These are phyloP conservation scores for Quercus rubra DNA, from an alignment of 306 rosid species.

Conservation along the genomic window DNA sequence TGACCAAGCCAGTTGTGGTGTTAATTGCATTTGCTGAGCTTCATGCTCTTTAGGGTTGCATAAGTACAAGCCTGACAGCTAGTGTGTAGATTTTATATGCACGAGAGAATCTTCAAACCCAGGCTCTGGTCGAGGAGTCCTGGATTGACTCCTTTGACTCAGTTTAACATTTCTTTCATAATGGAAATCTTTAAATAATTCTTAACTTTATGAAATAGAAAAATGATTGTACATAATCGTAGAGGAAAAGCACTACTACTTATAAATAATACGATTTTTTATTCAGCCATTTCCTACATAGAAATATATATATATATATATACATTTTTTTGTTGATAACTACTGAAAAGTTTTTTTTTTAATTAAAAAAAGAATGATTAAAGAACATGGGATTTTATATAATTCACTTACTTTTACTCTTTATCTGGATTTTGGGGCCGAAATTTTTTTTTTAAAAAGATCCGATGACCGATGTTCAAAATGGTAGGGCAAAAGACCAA, in stretches of 20 bases:
- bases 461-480: not conserved
- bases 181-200: too few species aligned
- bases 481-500: not conserved
- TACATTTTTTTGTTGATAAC: too few species aligned
- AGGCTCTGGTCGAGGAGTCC: slow-evolving; percentile 18
- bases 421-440: not conserved
- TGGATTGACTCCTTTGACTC: not conserved
- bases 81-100: slow-evolving; percentile 35
- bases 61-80: slow-evolving; percentile 42
- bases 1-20: slow-evolving; percentile 69
- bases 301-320: too few species aligned
- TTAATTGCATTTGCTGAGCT: slow-evolving; percentile 40
- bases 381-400: not conserved
- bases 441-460: not conserved
- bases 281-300: too few species aligned
- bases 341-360: not conserved
- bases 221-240: not conserved
- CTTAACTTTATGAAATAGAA: not conserved
- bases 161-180: not conserved
- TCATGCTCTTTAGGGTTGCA: slow-evolving; percentile 26
- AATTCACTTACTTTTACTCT: not conserved
- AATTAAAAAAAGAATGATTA: not conserved
- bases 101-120: slow-evolving; percentile 44
- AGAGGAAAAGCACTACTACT: not conserved
- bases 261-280: too few species aligned